Conservation (phyloP, 2,329 filamentous ascomycete genomes). For the Tricladium varicosporioides region DNA sequence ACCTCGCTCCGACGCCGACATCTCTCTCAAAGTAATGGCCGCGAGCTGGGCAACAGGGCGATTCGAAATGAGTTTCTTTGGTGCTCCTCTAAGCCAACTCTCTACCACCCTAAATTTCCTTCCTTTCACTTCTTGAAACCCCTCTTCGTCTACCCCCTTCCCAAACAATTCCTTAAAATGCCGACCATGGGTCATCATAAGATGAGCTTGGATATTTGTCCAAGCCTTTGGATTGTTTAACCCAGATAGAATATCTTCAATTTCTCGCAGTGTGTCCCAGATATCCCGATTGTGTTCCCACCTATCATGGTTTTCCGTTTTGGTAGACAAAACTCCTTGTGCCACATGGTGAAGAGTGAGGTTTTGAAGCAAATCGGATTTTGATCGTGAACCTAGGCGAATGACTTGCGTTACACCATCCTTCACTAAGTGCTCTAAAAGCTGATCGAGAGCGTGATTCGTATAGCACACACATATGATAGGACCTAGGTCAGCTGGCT, state of each 20-base stretch:
- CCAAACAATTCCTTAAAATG: constrained; percentile 23
- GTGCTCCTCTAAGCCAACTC: constrained; percentile 23
- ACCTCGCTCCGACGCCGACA: constrained; percentile 19
- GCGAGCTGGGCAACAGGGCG: constrained; percentile 18
- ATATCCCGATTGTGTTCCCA: constrained; percentile 24
- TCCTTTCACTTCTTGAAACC: constrained; percentile 22
- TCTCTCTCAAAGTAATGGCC: constrained; percentile 19
- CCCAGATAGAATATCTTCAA: constrained; percentile 20
- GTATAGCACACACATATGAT: constrained; percentile 45
- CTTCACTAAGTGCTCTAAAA: constrained; percentile 31
- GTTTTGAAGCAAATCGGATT: constrained; percentile 26
- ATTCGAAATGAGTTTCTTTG: constrained; percentile 22
- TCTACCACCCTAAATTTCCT: constrained; percentile 23
- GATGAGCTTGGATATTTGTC: constrained; percentile 21
- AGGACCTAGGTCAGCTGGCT: constrained; percentile 42
- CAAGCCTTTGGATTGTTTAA: constrained; percentile 25
- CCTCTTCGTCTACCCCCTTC: constrained; percentile 20
- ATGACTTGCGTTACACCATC: constrained; percentile 26
- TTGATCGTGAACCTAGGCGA: constrained; percentile 25
- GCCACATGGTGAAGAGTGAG: constrained; percentile 20
- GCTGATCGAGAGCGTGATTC: constrained; percentile 35
- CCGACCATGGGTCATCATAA: constrained; percentile 15
- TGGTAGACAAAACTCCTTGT: constrained; percentile 17
- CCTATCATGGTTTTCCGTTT: constrained; percentile 23
- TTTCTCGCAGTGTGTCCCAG: constrained; percentile 16